Base-by-base conservation (phyloP, 2,329 filamentous ascomycete genomes). In the Neoscytalidium dimidiatum region DNA sequence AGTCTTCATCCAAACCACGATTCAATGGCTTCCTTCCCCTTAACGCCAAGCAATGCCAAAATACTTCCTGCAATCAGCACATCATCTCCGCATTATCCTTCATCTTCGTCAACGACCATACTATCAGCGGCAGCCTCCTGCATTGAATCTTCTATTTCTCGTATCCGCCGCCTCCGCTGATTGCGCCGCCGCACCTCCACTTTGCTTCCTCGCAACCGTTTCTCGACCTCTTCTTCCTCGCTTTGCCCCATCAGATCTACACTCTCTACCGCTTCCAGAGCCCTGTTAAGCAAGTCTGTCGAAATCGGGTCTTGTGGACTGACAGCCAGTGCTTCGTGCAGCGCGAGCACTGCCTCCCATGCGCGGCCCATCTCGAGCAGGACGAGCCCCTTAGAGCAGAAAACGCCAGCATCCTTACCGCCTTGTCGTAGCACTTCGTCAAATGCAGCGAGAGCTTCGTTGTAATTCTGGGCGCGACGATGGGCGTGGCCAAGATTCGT, bases 401-500 rank as follows among this genome's bases (percentile, higher is more conserved):
- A 95, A 2, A 95, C 86, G 31, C 87, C 85, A 0, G 91, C 85
- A 68, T 95, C 91, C 69, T 94, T 93, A 48, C 90, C 90, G 28
- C 92, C 92, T 52, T 92, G 86, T 13, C 94, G 85, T 31, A 97
- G 84, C 31, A 96, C 95, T 72, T 94, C 90, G 68, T 97, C 91
- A 71, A 97, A 98, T 73, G 94, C 87, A 1, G 83, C 84, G 11
- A 98, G 83, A 0, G 94, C 90, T 62, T 91, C 87, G 31, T 89
- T 84, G 69, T 89, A 88, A 64, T 87, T 83, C 1, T 88, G 85
- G 64, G 90, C 79, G 19, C 92, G 88, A 62, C 95, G 88, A 68
- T 93, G 90, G 0, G 94, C 91, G 74, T 99, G 95, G 0, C 89
- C 96, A 17, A 99, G 84, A 71, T 99, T 99, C 3, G 92, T 92